These are phyloP conservation scores for Gossypium gossypioides DNA, from an alignment of 441 rosid species.

Conservation along the genomic window DNA sequence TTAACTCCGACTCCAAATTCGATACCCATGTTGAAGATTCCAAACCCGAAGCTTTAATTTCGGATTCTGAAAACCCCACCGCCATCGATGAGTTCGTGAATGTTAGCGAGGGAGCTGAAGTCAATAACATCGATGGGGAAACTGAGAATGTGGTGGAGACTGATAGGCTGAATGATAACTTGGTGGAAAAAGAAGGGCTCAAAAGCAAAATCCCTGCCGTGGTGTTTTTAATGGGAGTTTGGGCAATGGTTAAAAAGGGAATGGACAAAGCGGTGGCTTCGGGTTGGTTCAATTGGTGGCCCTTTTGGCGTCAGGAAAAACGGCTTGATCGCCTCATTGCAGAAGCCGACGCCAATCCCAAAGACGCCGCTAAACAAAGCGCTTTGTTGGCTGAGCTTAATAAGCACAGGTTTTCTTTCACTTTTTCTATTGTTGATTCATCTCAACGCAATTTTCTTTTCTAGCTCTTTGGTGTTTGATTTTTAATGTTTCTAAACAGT, in stretches of 20 bases:
- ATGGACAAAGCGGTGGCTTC: slow-evolving; percentile 39
- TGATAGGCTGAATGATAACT: slow-evolving; percentile 15
- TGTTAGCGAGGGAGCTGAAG: slow-evolving; percentile 4
- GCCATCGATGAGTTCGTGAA: slow-evolving; percentile 11
- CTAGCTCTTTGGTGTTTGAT: not conserved
- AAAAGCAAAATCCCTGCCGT: slow-evolving; percentile 32
- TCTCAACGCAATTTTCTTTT: not conserved
- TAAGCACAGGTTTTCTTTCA: slow-evolving; percentile 51
- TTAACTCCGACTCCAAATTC: slow-evolving; percentile 27
- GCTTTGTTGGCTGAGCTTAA: slow-evolving; percentile 75
- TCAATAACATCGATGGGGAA: slow-evolving; percentile 11
- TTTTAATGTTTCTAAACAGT: slow-evolving; percentile 23
- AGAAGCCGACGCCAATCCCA: slow-evolving; percentile 82
- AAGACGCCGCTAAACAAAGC: slow-evolving; percentile 55
- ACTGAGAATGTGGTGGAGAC: slow-evolving; percentile 19
- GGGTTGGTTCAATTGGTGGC: slow-evolving; percentile 72
- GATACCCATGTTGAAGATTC: slow-evolving; percentile 11
- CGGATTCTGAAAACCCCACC: slow-evolving; percentile 12
- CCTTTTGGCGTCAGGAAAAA: slow-evolving; percentile 70
- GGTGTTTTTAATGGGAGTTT: slow-evolving; percentile 51
- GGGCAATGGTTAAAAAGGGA: slow-evolving; percentile 40
- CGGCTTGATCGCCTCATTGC: slow-evolving; percentile 55
- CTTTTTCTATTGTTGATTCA: not conserved
- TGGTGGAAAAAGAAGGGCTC: slow-evolving; percentile 20
- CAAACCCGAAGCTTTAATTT: not conserved